Conservation (phyloP, 31 red algal genomes). For the Odonthalia washingtoniensis region DNA sequence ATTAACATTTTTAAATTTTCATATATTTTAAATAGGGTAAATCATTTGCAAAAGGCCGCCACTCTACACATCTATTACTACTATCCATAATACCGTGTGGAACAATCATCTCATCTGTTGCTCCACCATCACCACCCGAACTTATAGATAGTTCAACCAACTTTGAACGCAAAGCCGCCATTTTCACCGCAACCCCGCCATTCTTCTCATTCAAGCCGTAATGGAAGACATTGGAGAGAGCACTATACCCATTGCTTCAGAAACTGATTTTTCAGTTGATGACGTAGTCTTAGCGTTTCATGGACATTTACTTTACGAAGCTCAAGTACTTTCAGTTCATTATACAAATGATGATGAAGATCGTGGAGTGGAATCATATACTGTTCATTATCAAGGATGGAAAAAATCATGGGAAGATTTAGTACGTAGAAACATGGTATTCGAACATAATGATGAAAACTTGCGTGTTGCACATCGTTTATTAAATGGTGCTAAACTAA, state of each 20-base stretch:
- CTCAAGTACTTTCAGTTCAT: constrained; percentile 53
- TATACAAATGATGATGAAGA: background rate
- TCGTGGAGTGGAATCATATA: constrained; percentile 42
- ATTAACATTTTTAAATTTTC: too few species aligned
- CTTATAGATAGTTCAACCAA: too few species aligned
- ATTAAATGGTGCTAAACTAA: constrained; percentile 60
- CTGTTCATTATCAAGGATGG: constrained; percentile 88
- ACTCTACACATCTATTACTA: too few species aligned
- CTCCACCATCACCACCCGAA: too few species aligned
- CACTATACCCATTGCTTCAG: constrained; percentile 36
- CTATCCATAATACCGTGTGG: too few species aligned
- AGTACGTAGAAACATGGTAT: constrained; percentile 44
- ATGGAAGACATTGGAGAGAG: constrained; percentile 35
- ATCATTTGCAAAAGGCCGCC: too few species aligned
- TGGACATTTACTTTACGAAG: constrained; percentile 82
- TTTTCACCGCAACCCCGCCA: background rate
- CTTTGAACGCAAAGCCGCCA: too few species aligned
- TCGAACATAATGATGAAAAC: constrained; percentile 75
- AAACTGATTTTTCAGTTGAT: constrained; percentile 56
- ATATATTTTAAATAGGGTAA: too few species aligned
- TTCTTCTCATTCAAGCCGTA: background rate
- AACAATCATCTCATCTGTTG: too few species aligned
- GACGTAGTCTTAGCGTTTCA: constrained; percentile 80
- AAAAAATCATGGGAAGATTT: constrained; percentile 79
- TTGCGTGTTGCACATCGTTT: constrained; percentile 72